These are phyloP conservation scores for Fusarium floridanum DNA, from an alignment of 2,329 filamentous ascomycete genomes.

Conservation along the genomic window DNA sequence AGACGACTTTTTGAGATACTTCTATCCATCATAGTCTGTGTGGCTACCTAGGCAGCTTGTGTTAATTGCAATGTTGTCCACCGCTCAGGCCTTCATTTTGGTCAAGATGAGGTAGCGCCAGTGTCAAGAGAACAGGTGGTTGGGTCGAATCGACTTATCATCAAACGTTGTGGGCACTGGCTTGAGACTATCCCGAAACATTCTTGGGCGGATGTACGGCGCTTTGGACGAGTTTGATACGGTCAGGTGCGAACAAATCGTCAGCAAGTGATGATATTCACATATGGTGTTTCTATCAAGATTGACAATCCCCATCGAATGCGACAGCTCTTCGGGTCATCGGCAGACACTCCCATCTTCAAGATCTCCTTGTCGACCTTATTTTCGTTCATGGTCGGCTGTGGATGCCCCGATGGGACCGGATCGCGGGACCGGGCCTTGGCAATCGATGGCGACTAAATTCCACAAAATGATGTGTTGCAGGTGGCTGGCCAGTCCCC, in stretches of 20 bases:
- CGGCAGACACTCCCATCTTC: constrained; percentile 3
- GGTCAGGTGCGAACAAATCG: neutral
- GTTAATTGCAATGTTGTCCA: neutral
- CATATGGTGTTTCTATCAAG: neutral
- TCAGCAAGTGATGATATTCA: neutral
- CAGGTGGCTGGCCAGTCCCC: constrained; percentile 24
- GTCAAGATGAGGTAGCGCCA: neutral
- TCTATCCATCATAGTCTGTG: neutral
- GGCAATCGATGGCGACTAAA: constrained; percentile 42
- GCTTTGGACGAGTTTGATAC: neutral
- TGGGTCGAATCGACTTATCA: neutral
- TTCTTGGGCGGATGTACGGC: neutral
- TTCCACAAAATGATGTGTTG: constrained; percentile 37
- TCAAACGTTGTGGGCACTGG: neutral
- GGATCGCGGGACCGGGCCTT: constrained; percentile 34
- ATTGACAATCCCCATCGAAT: neutral
- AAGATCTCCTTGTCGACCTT: constrained; percentile 21
- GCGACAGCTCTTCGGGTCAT: constrained; percentile 27
- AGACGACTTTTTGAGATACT: neutral
- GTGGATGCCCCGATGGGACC: constrained; percentile 25
- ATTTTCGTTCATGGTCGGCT: constrained; percentile 10
- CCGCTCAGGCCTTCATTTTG: neutral
- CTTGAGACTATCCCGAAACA: neutral
- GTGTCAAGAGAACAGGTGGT: neutral
- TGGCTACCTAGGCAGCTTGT: neutral